phyloP scores from a whole-genome alignment of 225 moss, liverwort and hornwort genomes.

The Sphagnum tenellum region DNA sequence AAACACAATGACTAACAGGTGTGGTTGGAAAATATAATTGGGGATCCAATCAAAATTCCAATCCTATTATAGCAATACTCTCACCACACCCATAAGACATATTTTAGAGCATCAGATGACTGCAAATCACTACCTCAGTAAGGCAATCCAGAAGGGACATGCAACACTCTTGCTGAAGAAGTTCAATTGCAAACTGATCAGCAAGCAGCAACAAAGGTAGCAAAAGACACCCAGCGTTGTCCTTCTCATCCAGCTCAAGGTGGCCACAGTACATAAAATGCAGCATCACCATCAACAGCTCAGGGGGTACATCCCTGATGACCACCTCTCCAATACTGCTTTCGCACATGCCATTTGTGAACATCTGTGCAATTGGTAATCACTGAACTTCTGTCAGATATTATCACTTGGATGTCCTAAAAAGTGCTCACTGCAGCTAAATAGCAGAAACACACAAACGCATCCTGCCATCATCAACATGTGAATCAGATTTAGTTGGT shows the following conservation, averaged over 20 bases:
- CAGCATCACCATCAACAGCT: slow-evolving; percentile 78
- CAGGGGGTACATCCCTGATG: slow-evolving; percentile 53
- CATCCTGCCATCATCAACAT: too few relatives aligned
- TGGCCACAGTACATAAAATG: slow-evolving; percentile 77
- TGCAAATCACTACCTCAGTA: slow-evolving; percentile 42
- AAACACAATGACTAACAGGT: too few relatives aligned
- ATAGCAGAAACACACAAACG: too few relatives aligned
- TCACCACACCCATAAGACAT: too few relatives aligned
- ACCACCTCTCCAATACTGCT: slow-evolving; percentile 53
- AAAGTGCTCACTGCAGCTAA: too few relatives aligned
- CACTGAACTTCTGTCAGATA: not conserved
- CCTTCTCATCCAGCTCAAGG: slow-evolving; percentile 45
- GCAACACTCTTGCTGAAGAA: slow-evolving; percentile 67
- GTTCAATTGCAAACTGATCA: slow-evolving; percentile 73
- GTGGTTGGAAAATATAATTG: too few relatives aligned
- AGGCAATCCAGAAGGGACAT: slow-evolving; percentile 55
- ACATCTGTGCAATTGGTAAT: slow-evolving; percentile 58
- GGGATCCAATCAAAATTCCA: too few relatives aligned
- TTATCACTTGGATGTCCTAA: too few relatives aligned
- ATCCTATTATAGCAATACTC: too few relatives aligned
- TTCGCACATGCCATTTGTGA: slow-evolving; percentile 96
- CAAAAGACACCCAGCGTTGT: slow-evolving; percentile 55
- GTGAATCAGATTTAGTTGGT: too few relatives aligned
- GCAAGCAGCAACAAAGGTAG: slow-evolving; percentile 77
- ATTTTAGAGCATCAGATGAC: too few relatives aligned